Evolutionary conservation across 805 yeast genomes (phyloP).

Genomic region (Candida oleophila): DNA sequence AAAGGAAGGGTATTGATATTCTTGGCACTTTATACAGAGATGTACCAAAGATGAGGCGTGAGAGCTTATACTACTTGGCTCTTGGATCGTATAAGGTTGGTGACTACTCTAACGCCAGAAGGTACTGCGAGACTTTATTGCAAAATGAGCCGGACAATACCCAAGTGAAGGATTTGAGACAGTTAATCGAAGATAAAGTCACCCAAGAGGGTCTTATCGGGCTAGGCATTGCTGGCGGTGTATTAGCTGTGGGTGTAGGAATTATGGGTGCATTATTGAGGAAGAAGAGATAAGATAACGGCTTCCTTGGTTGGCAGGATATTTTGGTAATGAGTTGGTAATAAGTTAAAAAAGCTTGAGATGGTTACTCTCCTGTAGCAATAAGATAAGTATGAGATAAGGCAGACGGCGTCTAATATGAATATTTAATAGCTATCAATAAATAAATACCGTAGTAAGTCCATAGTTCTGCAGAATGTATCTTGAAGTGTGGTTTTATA

Average conservation of each 20-base stretch:
- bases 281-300: slow-evolving; percentile 19
- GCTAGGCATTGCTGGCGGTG: slow-evolving; percentile 82
- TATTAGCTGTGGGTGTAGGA: slow-evolving; percentile 81
- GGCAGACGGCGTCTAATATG: no score
- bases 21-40: slow-evolving; percentile 70
- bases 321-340: no score
- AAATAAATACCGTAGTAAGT: no score
- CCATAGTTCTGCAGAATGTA: no score
- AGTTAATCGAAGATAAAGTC: slow-evolving; percentile 78
- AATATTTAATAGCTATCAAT: no score
- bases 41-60: slow-evolving; percentile 81
- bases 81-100: slow-evolving; percentile 87
- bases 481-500: no score
- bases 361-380: no score
- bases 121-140: slow-evolving; percentile 77
- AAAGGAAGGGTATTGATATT: slow-evolving; percentile 75
- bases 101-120: slow-evolving; percentile 80
- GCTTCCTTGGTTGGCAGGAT: no score
- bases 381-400: no score
- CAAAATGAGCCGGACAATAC: slow-evolving; percentile 79
- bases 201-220: slow-evolving; percentile 89
- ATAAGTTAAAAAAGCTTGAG: no score
- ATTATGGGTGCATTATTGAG: slow-evolving; percentile 43
- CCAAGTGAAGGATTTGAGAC: slow-evolving; percentile 71
- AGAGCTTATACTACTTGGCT: slow-evolving; percentile 82